Evolutionary conservation across 129 eudicot species (phyloP), one percentile per base, ranked within the genome.

Genomic region (Kitagawia praeruptora): DNA sequence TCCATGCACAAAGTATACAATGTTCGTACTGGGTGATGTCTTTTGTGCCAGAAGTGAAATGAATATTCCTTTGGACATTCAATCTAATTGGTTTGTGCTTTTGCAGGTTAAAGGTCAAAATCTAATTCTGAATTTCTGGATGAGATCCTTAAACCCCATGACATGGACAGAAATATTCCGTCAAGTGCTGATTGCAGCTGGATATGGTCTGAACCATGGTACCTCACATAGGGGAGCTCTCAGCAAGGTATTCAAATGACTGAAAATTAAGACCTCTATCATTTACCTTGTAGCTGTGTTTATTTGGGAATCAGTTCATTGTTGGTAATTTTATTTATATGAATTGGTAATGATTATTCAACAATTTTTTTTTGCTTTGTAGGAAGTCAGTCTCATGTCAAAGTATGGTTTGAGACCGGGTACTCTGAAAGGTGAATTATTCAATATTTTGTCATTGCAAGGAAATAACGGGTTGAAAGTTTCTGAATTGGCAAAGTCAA

Each of bases 151-250:
- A 81, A 95, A 95, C 83, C 81, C 92, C 46, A 75, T 95, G 78
- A 95, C 99, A 77, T 95, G 99, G 96, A 84, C 88, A 79, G 97
- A 95, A 85, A 89, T 95, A 83, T 77, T 95, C 75, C 87, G 97
- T 69, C 96, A 95, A 85, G 94, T 95, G 77, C 61, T 87, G 53
- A 84, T 89, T 82, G 93, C 99, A 41, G 97, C 99, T 86, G 99
- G 99, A 46, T 92, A 84, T 90, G 96, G 96, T 78, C 89, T 89
- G 75, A 90, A 87, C 84, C 86, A 81, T 78, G 89, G 87, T 77
- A 67, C 75, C 16, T 41, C 76, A 45, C 79, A 67, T 12, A 87
- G 79, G 42, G 82, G 81, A 84, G 83, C 88, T 54, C 77, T 66
- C 70, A 38, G 74, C 81, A 92, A 90, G 99, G 99, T 95, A 85